phyloP scores from a whole-genome alignment of 2,329 filamentous ascomycete genomes.

The Aschersonia sp. region DNA sequence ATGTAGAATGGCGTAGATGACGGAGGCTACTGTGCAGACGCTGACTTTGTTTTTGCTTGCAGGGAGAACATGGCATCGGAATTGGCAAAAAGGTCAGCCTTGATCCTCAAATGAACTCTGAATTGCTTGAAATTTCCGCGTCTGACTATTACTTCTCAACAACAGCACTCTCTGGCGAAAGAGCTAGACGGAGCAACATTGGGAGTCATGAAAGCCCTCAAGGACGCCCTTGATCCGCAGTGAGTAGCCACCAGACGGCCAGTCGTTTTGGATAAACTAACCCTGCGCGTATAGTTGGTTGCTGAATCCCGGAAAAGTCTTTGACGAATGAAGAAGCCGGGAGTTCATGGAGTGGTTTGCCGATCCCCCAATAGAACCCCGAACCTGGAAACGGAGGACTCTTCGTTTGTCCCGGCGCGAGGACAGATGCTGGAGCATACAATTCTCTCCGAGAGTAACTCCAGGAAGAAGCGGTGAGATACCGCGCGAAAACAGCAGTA shows the following conservation, averaged over 20 bases:
- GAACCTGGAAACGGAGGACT: too few relatives aligned
- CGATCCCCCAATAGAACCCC: too few relatives aligned
- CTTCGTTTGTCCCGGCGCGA: too few relatives aligned
- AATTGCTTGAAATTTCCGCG: too few relatives aligned
- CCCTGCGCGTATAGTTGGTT: conserved; percentile 31
- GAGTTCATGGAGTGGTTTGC: too few relatives aligned
- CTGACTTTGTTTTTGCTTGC: neutral
- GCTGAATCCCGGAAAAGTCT: conserved; percentile 56
- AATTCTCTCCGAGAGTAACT: too few relatives aligned
- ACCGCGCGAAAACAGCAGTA: too few relatives aligned
- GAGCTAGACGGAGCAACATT: conserved; percentile 50
- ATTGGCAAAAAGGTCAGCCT: conserved; percentile 51
- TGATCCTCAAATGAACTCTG: conserved; percentile 1
- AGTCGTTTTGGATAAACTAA: neutral
- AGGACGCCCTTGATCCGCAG: conserved; percentile 45
- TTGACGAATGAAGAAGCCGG: conserved; percentile 25
- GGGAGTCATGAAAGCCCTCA: conserved; percentile 51
- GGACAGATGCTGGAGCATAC: too few relatives aligned
- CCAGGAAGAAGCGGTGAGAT: too few relatives aligned
- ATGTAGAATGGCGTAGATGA: neutral
- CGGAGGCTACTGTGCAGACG: too few relatives aligned
- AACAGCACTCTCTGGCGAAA: conserved; percentile 35
- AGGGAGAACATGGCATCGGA: conserved; percentile 56
- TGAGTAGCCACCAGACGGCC: conserved; percentile 6
- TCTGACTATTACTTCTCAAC: neutral